Evolutionary conservation across 306 rosid genomes (phyloP), one percentile per base, ranked within the genome.

Genomic region (Sophora flavescens): DNA sequence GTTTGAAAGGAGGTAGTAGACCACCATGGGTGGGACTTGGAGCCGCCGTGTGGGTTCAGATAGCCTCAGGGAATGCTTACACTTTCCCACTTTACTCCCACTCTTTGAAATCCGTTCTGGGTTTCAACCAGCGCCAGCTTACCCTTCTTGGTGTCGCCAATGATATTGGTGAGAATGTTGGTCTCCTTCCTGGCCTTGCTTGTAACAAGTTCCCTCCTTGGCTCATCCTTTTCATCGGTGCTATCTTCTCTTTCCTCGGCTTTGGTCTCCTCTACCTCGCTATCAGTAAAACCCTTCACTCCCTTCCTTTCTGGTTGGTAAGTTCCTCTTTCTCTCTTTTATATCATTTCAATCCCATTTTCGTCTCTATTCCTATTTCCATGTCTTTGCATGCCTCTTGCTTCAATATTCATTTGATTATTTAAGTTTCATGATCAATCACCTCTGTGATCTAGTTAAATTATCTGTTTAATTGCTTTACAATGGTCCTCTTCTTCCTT

Each of bases 1-100:
- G 28, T 6, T n/a, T 92, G 44, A 92, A 92, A 70, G 89, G 35
- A 61, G 97, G 97, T 3, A 87, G 80, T 0, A 76, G 93, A 14
- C 97, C 97, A 30, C 97, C 96, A 44, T 92, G 97, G 97, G 96
- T 92, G 78, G 97, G 93, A 0, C 75, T 92, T 7, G 96, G 93
- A 77, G 97, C 92, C 6, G 87, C 92, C 0, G 96, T 90, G 6
- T 92, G 97, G 97, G 79, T 90, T 18, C 92, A 87, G 56, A 83
- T 90, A 16, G 93, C 89, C 0, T 78, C 91, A 0, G 97, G 96
- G 61, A 88, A 86, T 60, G 69, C 86, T 3, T 85, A 72, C 78
- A 81, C 78, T 7, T 92, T 92, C 67, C 89, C 93, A 0, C 92
- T 90, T 2, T 92, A 92, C 57, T 92, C 97, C 35, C 89, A 85